These are phyloP conservation scores for Pythium phragmitis DNA, from an alignment of 352 stramenopile genomes.

Conservation along the genomic window DNA sequence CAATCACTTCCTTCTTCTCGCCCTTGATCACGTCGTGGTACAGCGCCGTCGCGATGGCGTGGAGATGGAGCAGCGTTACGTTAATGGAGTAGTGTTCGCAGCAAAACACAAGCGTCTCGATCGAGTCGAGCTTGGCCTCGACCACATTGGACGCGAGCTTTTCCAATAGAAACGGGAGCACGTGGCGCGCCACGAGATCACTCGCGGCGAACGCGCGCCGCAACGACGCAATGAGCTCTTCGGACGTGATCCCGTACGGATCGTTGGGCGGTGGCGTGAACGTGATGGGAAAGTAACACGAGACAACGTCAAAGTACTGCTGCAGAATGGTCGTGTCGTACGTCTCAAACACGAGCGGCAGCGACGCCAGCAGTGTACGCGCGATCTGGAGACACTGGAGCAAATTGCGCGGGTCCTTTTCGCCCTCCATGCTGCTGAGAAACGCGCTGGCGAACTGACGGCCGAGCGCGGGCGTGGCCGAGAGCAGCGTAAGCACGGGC, in stretches of 20 bases:
- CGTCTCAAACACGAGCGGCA: constrained; percentile 61
- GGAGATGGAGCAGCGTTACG: constrained; percentile 70
- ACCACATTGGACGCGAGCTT: constrained; percentile 79
- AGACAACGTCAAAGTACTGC: constrained; percentile 89
- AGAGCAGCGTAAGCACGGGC: constrained; percentile 53
- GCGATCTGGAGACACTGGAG: constrained; percentile 78
- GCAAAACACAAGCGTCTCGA: constrained; percentile 84
- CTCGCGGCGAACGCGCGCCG: constrained; percentile 77
- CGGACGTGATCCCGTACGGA: constrained; percentile 89
- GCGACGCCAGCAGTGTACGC: constrained; percentile 50
- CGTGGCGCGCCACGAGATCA: constrained; percentile 72
- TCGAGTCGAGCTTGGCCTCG: constrained; percentile 78
- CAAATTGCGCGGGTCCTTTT: constrained; percentile 89
- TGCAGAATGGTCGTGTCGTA: constrained; percentile 72
- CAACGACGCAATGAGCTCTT: constrained; percentile 80
- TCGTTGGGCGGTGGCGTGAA: constrained; percentile 90
- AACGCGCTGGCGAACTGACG: constrained; percentile 70
- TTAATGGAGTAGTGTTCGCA: constrained; percentile 79
- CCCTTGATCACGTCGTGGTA: constrained; percentile 86
- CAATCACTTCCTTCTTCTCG: constrained; percentile 82
- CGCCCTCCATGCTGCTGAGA: constrained; percentile 82
- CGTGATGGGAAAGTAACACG: constrained; percentile 92
- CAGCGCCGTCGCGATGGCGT: constrained; percentile 56
- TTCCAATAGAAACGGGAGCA: constrained; percentile 87
- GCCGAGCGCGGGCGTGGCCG: constrained; percentile 32